A percentile compares a stretch with the other conserved stretches of the same genome.
Evolutionary conservation across 106 monocot species (phyloP).

Genomic region (Agapanthus africanus): DNA sequence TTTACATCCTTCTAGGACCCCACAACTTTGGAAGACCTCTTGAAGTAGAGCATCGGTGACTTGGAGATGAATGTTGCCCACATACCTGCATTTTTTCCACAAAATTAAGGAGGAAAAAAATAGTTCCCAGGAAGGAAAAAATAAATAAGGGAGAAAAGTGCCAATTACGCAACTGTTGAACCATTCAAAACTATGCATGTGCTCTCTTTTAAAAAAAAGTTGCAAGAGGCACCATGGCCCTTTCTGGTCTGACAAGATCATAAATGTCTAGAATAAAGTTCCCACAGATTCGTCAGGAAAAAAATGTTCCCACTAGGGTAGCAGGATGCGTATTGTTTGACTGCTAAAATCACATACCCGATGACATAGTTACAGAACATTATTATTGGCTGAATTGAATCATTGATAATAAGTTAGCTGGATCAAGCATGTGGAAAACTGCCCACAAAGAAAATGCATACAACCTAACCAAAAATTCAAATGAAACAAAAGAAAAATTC

Average conservation of each 20-base stretch:
- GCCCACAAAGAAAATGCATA: background rate
- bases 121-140: background rate
- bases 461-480: background rate
- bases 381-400: background rate
- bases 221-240: background rate
- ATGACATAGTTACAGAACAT: background rate
- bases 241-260: background rate
- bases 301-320: background rate
- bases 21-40: too few relatives aligned
- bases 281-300: too few relatives aligned
- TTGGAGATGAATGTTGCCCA: slow-evolving; percentile 11
- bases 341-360: background rate
- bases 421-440: background rate
- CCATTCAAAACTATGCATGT: background rate
- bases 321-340: background rate
- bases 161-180: background rate
- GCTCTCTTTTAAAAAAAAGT: background rate
- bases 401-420: background rate
- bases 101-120: background rate
- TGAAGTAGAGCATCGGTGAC: background rate
- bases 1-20: slow-evolving; percentile 91
- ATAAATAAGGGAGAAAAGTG: background rate
- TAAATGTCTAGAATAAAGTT: background rate
- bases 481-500: slow-evolving; percentile 3
- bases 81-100: too few relatives aligned